Percentiles rank a stretch among this genome's conserved stretches.
Evolutionary conservation across 306 rosid genomes (phyloP).

Genomic region (Acacia melanoxylon): DNA sequence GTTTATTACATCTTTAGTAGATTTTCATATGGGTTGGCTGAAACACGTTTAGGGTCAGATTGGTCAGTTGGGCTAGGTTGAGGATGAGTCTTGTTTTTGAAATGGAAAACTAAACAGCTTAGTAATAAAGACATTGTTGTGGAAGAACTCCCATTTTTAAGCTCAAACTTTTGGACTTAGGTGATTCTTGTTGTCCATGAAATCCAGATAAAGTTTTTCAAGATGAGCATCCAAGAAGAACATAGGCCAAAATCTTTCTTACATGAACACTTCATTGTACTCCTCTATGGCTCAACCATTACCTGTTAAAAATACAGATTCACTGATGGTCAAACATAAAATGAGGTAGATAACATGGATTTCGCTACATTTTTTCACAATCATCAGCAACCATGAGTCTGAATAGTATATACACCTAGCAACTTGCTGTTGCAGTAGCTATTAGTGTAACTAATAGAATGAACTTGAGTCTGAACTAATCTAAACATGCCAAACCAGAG

Average conservation of each 20-base stretch:
- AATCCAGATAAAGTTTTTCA: constrained; percentile 37
- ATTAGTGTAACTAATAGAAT: neutral
- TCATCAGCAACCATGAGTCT: constrained; percentile 29
- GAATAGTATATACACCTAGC: constrained; percentile 18
- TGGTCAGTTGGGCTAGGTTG: constrained; percentile 56
- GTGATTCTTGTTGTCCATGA: constrained; percentile 39
- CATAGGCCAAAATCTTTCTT: constrained; percentile 37
- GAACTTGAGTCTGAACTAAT: neutral
- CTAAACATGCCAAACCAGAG: neutral
- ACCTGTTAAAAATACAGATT: constrained; percentile 25
- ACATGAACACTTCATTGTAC: constrained; percentile 37
- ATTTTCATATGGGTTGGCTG: constrained; percentile 31
- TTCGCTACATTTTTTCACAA: neutral
- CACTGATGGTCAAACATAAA: constrained; percentile 18
- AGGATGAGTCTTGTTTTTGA: constrained; percentile 59
- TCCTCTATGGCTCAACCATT: constrained; percentile 26
- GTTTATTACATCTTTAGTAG: no score
- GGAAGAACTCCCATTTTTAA: constrained; percentile 50
- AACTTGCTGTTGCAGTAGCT: neutral
- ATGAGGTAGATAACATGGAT: constrained; percentile 29
- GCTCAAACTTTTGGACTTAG: constrained; percentile 42
- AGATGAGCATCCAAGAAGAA: constrained; percentile 31
- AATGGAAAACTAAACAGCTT: constrained; percentile 41
- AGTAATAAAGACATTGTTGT: constrained; percentile 35
- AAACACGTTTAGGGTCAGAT: constrained; percentile 44